phyloP scores from a whole-genome alignment of 139 green algal genomes.

The Volvox reticuliferus region DNA sequence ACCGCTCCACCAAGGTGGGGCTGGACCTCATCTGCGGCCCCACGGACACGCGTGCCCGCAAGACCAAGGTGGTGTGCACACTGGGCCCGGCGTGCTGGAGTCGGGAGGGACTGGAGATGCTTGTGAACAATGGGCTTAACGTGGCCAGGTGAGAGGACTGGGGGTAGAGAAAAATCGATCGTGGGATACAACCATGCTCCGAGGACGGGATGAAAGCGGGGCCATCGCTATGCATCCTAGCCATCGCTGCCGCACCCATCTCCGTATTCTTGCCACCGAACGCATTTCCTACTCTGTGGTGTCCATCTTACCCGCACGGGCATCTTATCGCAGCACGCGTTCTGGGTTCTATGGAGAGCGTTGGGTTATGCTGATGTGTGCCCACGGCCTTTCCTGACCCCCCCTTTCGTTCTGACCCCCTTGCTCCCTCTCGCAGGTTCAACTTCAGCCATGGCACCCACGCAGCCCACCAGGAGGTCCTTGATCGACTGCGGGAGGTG shows the following conservation, averaged over 20 bases:
- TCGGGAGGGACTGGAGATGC: slow-evolving; percentile 49
- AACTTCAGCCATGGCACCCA: slow-evolving; percentile 89
- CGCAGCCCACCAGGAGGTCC: slow-evolving; percentile 67
- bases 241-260: too few species aligned
- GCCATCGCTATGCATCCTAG: too few species aligned
- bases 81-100: slow-evolving; percentile 64
- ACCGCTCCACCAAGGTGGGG: slow-evolving; percentile 57
- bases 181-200: too few species aligned
- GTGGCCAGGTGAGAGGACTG: slow-evolving; percentile 57
- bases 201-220: too few species aligned
- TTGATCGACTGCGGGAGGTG: slow-evolving; percentile 53
- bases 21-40: slow-evolving; percentile 50
- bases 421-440: slow-evolving; percentile 57
- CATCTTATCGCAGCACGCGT: too few species aligned
- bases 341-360: too few species aligned
- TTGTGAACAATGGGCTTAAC: slow-evolving; percentile 74
- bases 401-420: too few species aligned
- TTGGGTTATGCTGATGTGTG: too few species aligned
- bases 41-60: slow-evolving; percentile 55
- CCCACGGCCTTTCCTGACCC: too few species aligned
- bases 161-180: not conserved
- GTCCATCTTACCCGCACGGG: too few species aligned
- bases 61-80: slow-evolving; percentile 86
- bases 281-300: too few species aligned
- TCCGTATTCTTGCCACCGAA: too few species aligned